Evolutionary conservation across 768 basidiomycete genomes (phyloP).

Genomic region (Tulasnella sp.): DNA sequence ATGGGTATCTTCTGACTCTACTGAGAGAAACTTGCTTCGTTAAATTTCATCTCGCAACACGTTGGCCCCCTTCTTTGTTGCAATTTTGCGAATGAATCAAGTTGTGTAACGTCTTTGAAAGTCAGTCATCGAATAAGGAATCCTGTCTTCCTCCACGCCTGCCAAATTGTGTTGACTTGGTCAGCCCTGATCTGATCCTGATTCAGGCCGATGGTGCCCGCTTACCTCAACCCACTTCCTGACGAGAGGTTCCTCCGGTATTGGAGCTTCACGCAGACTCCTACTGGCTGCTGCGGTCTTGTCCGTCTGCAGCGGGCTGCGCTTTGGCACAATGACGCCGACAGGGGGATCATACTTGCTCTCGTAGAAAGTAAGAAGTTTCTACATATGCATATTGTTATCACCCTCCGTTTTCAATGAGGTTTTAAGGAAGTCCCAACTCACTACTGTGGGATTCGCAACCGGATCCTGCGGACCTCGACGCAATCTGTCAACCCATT

Average conservation of each 20-base stretch:
- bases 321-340: not conserved
- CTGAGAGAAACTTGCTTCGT: too few relatives aligned
- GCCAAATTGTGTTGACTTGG: too few relatives aligned
- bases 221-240: slow-evolving; percentile 2
- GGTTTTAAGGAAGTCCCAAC: slow-evolving; percentile 2
- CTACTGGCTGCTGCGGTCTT: not conserved
- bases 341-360: slow-evolving; percentile 2
- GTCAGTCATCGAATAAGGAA: not conserved
- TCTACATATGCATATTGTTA: not conserved
- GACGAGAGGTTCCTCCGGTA: slow-evolving; percentile 1
- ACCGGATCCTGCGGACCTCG: slow-evolving; percentile 24
- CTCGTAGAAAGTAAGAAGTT: slow-evolving; percentile 8
- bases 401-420: too few relatives aligned
- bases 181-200: too few relatives aligned
- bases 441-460: slow-evolving; percentile 26
- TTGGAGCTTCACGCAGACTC: slow-evolving; percentile 3
- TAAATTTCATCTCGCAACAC: too few relatives aligned
- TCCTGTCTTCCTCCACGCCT: slow-evolving; percentile 7
- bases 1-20: slow-evolving; percentile 15
- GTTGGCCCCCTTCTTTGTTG: too few relatives aligned
- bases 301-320: not conserved
- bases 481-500: slow-evolving; percentile 27
- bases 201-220: too few relatives aligned
- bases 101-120: too few relatives aligned
- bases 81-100: too few relatives aligned